phyloP scores from a whole-genome alignment of 176 grass and related monocot species.

The Thalia dealbata region DNA sequence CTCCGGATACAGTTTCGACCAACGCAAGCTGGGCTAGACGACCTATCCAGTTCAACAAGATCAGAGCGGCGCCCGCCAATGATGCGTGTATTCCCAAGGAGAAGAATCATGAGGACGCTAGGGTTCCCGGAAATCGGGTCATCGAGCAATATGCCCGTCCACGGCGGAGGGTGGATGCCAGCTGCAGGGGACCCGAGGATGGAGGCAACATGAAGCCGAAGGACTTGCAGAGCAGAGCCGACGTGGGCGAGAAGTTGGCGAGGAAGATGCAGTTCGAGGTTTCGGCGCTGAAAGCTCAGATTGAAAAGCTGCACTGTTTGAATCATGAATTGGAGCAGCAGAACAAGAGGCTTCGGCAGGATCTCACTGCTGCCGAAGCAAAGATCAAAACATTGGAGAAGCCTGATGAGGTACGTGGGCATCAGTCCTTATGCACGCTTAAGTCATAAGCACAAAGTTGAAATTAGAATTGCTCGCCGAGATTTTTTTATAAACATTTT shows the following conservation, averaged over 20 bases:
- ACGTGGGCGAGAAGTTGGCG: slow-evolving; percentile 26
- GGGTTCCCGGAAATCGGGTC: neutral
- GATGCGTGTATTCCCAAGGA: neutral
- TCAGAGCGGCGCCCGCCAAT: slow-evolving; percentile 1
- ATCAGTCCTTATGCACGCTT: neutral
- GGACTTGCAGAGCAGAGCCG: slow-evolving; percentile 17
- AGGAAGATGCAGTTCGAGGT: slow-evolving; percentile 31
- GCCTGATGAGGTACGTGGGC: slow-evolving; percentile 13
- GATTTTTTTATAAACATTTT: neutral
- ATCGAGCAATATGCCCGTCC: slow-evolving; percentile 4
- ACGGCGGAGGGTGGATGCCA: neutral
- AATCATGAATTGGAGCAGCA: slow-evolving; percentile 31
- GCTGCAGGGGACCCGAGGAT: slow-evolving; percentile 19
- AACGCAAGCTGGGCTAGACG: slow-evolving; percentile 15
- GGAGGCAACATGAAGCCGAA: slow-evolving; percentile 1
- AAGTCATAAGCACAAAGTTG: neutral
- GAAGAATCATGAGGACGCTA: neutral
- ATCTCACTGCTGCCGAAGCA: slow-evolving; percentile 18
- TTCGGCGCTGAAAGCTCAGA: slow-evolving; percentile 23
- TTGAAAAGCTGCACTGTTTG: slow-evolving; percentile 38
- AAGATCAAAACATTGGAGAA: slow-evolving; percentile 21
- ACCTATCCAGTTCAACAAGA: slow-evolving; percentile 23
- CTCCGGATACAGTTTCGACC: slow-evolving; percentile 1
- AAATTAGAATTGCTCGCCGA: neutral
- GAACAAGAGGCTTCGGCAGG: slow-evolving; percentile 19